Conservation (phyloP, 371 early-diverging fungal species). For the Parasitella parasitica region DNA sequence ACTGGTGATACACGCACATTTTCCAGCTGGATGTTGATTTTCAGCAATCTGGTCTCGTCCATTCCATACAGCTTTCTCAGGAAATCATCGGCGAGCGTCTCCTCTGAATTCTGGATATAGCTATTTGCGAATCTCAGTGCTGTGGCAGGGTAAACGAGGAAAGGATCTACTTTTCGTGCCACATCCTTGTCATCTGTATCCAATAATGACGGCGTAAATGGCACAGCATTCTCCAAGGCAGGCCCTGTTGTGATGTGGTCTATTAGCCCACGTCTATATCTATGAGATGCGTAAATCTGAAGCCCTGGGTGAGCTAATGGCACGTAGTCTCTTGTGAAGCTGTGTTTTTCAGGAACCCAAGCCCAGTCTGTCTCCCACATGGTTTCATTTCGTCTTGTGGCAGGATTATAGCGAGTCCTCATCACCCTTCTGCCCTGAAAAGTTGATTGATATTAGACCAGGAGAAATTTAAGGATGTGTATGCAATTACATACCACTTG, state of each 20-base stretch:
- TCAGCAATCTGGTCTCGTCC: conserved; percentile 54
- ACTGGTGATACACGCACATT: conserved; percentile 53
- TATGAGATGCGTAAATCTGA: conserved; percentile 61
- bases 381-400: conserved; percentile 46
- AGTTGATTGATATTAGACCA: background rate
- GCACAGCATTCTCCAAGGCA: conserved; percentile 47
- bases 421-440: conserved; percentile 42
- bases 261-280: conserved; percentile 59
- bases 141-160: conserved; percentile 52
- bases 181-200: conserved; percentile 30
- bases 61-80: conserved; percentile 46
- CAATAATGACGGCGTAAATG: conserved; percentile 40
- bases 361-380: conserved; percentile 59
- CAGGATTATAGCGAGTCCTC: conserved; percentile 42
- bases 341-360: conserved; percentile 44
- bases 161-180: conserved; percentile 50
- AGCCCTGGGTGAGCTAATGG: conserved; percentile 47
- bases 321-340: conserved; percentile 45
- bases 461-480: background rate
- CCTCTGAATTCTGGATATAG: conserved; percentile 50
- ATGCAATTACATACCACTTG: conserved; percentile 42
- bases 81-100: conserved; percentile 46
- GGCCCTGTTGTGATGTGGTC: conserved; percentile 49
- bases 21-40: conserved; percentile 45
- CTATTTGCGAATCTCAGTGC: conserved; percentile 52